Percentiles rank a stretch among this genome's conserved stretches.
Conservation (phyloP, 352 stramenopile species). For the Pythium sukuiense region DNA sequence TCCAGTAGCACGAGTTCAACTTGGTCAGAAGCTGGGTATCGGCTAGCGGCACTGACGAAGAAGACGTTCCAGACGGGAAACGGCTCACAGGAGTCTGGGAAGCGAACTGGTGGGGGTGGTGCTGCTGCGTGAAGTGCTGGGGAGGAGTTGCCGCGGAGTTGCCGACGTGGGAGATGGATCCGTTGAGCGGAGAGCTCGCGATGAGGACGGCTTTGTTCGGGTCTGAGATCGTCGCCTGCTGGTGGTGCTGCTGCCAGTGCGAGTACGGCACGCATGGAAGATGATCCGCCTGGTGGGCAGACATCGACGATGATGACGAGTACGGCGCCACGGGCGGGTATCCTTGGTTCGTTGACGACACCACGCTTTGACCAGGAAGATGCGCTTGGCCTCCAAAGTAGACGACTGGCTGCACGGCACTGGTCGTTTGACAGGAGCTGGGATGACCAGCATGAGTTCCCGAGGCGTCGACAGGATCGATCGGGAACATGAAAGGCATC, state of each 20-base stretch:
- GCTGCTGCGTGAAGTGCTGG: not conserved
- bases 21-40: conserved; percentile 53
- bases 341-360: not conserved
- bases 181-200: not conserved
- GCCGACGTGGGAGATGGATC: not conserved
- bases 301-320: not conserved
- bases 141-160: not conserved
- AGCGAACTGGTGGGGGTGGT: not conserved
- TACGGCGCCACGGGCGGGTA: not conserved
- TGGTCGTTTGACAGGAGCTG: not conserved
- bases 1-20: conserved; percentile 84
- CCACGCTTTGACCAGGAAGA: not conserved
- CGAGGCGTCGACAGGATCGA: conserved; percentile 14
- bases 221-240: not conserved
- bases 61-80: not conserved
- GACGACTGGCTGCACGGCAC: not conserved
- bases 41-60: conserved; percentile 3
- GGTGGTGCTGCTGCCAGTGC: conserved; percentile 1
- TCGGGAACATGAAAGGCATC: conserved; percentile 29
- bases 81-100: not conserved
- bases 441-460: not conserved
- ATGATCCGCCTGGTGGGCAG: not conserved
- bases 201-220: not conserved
- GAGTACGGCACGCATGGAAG: not conserved
- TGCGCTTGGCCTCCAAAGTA: not conserved